phyloP scores from a whole-genome alignment of 768 basidiomycete genomes.

The Kwoniella botswanensis region DNA sequence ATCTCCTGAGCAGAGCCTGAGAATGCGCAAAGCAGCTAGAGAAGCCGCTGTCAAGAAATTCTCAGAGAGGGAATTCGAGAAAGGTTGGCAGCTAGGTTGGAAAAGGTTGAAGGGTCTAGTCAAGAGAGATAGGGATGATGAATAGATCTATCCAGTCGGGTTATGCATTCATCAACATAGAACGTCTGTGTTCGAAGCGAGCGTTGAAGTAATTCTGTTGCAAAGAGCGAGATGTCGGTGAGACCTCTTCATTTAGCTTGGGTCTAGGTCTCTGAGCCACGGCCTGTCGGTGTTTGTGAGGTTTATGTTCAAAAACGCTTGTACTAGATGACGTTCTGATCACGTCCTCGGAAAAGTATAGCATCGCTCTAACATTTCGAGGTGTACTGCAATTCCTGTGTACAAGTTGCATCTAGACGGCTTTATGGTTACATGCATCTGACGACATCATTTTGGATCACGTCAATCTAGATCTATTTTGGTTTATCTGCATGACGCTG shows the following conservation, averaged over 20 bases:
- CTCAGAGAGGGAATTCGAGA: conserved; percentile 76
- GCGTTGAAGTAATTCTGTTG: neutral
- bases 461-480: neutral
- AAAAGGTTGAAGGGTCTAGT: conserved; percentile 20
- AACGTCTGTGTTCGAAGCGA: neutral
- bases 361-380: neutral
- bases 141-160: neutral
- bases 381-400: too few relatives aligned
- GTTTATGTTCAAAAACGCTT: too few relatives aligned
- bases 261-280: neutral
- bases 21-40: conserved; percentile 72
- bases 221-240: neutral
- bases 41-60: conserved; percentile 74
- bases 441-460: too few relatives aligned
- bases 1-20: conserved; percentile 64
- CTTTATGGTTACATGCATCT: too few relatives aligned
- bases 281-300: neutral
- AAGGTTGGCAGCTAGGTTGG: conserved; percentile 62
- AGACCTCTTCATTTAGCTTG: neutral
- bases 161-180: neutral
- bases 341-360: neutral
- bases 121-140: conserved; percentile 4
- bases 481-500: neutral
- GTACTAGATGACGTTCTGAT: too few relatives aligned
- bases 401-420: too few relatives aligned